Evolutionary conservation across 2,329 filamentous ascomycete genomes (phyloP).

Genomic region (Calonectria henricotiae): DNA sequence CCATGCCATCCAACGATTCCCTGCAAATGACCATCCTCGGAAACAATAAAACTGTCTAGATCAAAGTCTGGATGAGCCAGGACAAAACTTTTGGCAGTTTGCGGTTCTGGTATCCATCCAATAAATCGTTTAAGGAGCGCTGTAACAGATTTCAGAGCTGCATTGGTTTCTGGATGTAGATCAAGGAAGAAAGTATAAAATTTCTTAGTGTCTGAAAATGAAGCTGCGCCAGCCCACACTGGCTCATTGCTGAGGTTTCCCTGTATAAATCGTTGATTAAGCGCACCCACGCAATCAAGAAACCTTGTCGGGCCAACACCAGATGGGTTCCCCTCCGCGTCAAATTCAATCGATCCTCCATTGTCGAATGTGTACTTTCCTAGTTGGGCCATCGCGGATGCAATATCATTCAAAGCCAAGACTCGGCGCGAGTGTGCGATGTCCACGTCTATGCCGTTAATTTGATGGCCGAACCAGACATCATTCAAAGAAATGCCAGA

Average conservation of each 20-base stretch:
- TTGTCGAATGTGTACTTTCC: background rate
- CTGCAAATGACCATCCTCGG: slow-evolving; percentile 49
- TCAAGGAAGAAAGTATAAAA: slow-evolving; percentile 12
- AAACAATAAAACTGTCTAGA: slow-evolving; percentile 55
- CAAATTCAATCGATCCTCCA: background rate
- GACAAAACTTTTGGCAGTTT: slow-evolving; percentile 40
- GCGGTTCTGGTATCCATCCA: slow-evolving; percentile 11
- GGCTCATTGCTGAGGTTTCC: background rate
- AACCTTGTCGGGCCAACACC: background rate
- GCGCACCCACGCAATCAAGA: background rate
- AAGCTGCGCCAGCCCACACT: background rate
- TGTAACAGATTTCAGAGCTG: background rate
- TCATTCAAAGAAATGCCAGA: slow-evolving; percentile 18
- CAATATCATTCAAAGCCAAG: slow-evolving; percentile 12
- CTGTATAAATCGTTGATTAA: slow-evolving; percentile 23
- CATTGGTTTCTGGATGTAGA: background rate
- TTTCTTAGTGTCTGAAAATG: background rate
- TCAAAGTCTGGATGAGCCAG: slow-evolving; percentile 54
- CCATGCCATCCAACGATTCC: slow-evolving; percentile 56
- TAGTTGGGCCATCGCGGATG: slow-evolving; percentile 29
- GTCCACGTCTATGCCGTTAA: background rate
- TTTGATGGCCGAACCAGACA: slow-evolving; percentile 21
- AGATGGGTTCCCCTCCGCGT: background rate
- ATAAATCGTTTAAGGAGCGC: slow-evolving; percentile 7
- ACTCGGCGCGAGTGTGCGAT: background rate